These are phyloP conservation scores for Pinus albicaulis DNA, from an alignment of 75 land plant species.

Conservation along the genomic window DNA sequence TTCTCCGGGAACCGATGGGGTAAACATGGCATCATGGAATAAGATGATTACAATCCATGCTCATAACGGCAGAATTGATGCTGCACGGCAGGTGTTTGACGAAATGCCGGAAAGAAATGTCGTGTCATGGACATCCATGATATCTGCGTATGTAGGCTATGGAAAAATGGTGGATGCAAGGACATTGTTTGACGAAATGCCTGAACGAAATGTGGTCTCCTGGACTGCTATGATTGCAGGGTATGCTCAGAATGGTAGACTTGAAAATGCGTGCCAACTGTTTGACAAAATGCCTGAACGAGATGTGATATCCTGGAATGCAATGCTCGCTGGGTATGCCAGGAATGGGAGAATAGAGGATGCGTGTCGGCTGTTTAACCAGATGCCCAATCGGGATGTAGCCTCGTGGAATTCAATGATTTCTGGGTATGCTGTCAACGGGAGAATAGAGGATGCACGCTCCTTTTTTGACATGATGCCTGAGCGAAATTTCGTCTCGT, in stretches of 20 bases:
- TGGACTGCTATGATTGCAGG: slow-evolving; percentile 16
- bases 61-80: not conserved
- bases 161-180: slow-evolving; percentile 7
- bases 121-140: slow-evolving; percentile 5
- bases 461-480: slow-evolving; percentile 6
- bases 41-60: slow-evolving; percentile 3
- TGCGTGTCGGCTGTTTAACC: not conserved
- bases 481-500: slow-evolving; percentile 5
- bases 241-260: slow-evolving; percentile 6
- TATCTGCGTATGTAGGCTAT: not conserved
- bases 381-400: slow-evolving; percentile 9
- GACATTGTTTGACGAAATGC: slow-evolving; percentile 12
- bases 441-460: slow-evolving; percentile 3
- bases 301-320: slow-evolving; percentile 15
- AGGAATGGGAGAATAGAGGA: slow-evolving; percentile 6
- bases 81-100: slow-evolving; percentile 8
- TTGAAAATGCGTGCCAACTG: not conserved
- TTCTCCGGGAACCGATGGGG: not conserved
- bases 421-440: not conserved
- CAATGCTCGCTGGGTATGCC: slow-evolving; percentile 11
- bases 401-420: slow-evolving; percentile 11
- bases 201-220: slow-evolving; percentile 17
- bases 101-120: slow-evolving; percentile 4
- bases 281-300: slow-evolving; percentile 12
- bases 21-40: not conserved